These are phyloP conservation scores for Neobulgaria alba DNA, from an alignment of 2,329 filamentous ascomycete genomes.

Conservation along the genomic window DNA sequence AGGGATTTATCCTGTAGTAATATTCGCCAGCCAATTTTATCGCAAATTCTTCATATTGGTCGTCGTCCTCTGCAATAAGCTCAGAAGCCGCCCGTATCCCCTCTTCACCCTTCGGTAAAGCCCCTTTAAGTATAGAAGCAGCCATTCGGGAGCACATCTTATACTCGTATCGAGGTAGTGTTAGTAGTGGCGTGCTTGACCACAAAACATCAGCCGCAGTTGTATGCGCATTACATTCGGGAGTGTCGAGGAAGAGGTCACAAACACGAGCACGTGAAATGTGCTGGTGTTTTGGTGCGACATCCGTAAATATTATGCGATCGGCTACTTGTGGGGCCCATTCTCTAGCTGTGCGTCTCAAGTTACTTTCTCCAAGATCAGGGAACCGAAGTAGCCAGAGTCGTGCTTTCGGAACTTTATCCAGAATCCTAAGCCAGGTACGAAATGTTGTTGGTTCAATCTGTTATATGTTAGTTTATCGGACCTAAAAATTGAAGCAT, in stretches of 20 bases:
- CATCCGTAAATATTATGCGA: constrained; percentile 90
- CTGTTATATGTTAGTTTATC: constrained; percentile 35
- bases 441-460: constrained; percentile 97
- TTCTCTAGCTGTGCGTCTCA: constrained; percentile 66
- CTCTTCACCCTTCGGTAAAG: constrained; percentile 63
- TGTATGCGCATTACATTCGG: constrained; percentile 96
- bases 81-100: constrained; percentile 62
- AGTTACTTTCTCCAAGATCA: constrained; percentile 80
- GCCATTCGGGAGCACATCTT: constrained; percentile 99
- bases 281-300: constrained; percentile 89
- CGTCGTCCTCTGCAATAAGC: constrained; percentile 68
- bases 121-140: constrained; percentile 85
- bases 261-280: constrained; percentile 87
- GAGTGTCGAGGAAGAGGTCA: constrained; percentile 92
- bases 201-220: constrained; percentile 94
- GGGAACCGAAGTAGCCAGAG: constrained; percentile 97
- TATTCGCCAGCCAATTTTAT: constrained; percentile 57
- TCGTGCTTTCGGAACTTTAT: constrained; percentile 75
- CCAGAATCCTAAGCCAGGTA: constrained; percentile 86
- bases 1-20: constrained; percentile 41
- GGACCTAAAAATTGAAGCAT: background rate
- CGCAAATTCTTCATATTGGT: constrained; percentile 75
- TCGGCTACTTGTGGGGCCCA: constrained; percentile 85
- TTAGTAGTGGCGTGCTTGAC: constrained; percentile 90
- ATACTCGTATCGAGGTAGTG: constrained; percentile 82